A percentile compares a stretch with the other conserved stretches of the same genome.
phyloP scores from a whole-genome alignment of 495 filamentous ascomycete species.

The Aspergillus saccharolyticus region DNA sequence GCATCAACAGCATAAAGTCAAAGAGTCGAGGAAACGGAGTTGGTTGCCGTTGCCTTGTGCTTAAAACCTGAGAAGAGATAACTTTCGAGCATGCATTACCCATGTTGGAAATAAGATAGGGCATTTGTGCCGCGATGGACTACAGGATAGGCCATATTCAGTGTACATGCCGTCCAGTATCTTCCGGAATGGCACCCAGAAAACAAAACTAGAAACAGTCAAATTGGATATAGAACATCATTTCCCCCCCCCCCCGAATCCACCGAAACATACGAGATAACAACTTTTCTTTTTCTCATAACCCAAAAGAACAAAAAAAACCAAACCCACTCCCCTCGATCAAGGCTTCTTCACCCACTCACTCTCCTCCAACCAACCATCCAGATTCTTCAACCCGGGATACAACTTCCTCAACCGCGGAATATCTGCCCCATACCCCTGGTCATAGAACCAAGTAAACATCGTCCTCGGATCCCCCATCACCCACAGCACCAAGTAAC shows the following conservation, averaged over 20 bases:
- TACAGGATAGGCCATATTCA: too few species aligned
- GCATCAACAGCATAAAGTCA: background rate
- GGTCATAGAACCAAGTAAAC: conserved; percentile 58
- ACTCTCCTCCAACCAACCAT: conserved; percentile 51
- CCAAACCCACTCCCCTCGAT: background rate
- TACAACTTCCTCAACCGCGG: conserved; percentile 42
- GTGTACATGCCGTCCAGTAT: too few species aligned
- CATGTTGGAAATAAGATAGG: too few species aligned
- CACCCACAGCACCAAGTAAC: conserved; percentile 34
- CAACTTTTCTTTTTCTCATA: background rate
- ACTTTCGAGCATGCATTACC: too few species aligned
- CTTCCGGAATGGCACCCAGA: too few species aligned
- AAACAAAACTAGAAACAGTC: background rate
- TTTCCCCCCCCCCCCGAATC: background rate
- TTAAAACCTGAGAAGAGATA: background rate
- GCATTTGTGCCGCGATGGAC: too few species aligned
- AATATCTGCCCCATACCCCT: conserved; percentile 58
- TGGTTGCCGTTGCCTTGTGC: background rate
- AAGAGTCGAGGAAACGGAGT: background rate
- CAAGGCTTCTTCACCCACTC: background rate
- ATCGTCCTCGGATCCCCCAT: conserved; percentile 52
- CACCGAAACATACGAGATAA: too few species aligned
- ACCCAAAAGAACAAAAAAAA: background rate
- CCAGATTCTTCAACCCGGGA: conserved; percentile 52
- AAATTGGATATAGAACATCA: background rate